These are phyloP conservation scores for Pseudogymnoascus sp. DNA, from an alignment of 2,329 filamentous ascomycete genomes.

Conservation along the genomic window DNA sequence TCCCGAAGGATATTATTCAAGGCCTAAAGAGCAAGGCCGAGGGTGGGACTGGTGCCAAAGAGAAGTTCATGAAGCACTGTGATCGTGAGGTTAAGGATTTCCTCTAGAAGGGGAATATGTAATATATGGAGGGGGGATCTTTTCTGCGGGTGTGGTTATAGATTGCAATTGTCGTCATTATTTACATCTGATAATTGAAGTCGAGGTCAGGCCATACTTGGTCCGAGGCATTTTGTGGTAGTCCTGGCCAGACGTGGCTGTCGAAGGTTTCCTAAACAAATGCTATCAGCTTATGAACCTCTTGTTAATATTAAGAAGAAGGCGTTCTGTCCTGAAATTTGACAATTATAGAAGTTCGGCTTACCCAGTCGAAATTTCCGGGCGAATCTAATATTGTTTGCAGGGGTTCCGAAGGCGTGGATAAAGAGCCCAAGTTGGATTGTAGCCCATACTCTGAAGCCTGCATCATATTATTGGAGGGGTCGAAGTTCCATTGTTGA, in stretches of 20 bases:
- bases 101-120: constrained; percentile 14
- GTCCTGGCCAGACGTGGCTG: constrained; percentile 15
- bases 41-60: constrained; percentile 25
- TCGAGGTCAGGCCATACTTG: constrained; percentile 15
- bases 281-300: not conserved
- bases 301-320: not conserved
- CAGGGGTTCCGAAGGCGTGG: constrained; percentile 13
- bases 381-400: constrained; percentile 18
- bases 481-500: not conserved
- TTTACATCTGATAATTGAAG: constrained; percentile 9
- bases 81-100: constrained; percentile 26
- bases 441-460: not conserved
- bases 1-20: constrained; percentile 19
- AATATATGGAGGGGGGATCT: not conserved
- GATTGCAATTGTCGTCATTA: constrained; percentile 13
- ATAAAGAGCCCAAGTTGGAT: not conserved
- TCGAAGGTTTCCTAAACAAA: constrained; percentile 19
- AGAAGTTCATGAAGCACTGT: constrained; percentile 32
- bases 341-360: not conserved
- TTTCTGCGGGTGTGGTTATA: not conserved
- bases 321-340: not conserved
- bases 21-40: constrained; percentile 23
- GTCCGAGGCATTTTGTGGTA: constrained; percentile 1
- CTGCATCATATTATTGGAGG: not conserved
- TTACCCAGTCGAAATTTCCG: constrained; percentile 23